Evolutionary conservation across 2,329 filamentous ascomycete genomes (phyloP), one percentile per base, ranked within the genome.

Genomic region (Cordyceps cicadae): DNA sequence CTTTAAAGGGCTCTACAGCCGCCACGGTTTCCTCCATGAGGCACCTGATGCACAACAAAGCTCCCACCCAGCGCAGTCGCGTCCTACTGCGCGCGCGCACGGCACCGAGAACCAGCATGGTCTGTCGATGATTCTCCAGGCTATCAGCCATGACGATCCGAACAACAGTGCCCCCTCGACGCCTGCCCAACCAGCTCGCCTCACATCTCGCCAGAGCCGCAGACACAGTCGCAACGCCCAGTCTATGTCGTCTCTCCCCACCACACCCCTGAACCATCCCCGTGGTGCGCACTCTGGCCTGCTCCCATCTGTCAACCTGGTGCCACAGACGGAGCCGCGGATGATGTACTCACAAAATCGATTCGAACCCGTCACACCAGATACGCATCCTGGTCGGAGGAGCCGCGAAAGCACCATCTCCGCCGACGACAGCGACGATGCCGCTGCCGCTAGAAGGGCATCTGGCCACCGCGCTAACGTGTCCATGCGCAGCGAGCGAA

Each of bases 351-450:
- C 67, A 11, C 71, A 70, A 62, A 65, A 69, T 54, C 75, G 76
- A n/a, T 75, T 75, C 61, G 69, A 74, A 2, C 75, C 78, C 6
- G 76, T 75, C n/a, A 80, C 79, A 0, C 77, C 80, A 1, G 71
- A 73, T 9, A 70, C 70, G 54, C 69, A 70, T 41, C 76, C 77
- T 54, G 79, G 83, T 43, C 83, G 84, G 57, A 85, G 86, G 72
- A 92, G 90, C 71, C 85, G 90, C 62, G 91, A 95, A 71, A 93
- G 89, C 75, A 95, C 90, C 1, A 92, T 94, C 54, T 94, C 90
- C 1, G 87, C 84, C 21, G 81, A 81, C 49, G 81, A 86, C 62
- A 82, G 81, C 55, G 83, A 80, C 66, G 81, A 84, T 26, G 80
- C 80, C 0, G 83, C 12, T 82, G 52, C 43, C 15, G 67, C 65